A percentile compares a stretch with the other conserved stretches of the same genome.
These are phyloP conservation scores for Russula foetens DNA, from an alignment of 768 basidiomycete species.

Conservation along the genomic window DNA sequence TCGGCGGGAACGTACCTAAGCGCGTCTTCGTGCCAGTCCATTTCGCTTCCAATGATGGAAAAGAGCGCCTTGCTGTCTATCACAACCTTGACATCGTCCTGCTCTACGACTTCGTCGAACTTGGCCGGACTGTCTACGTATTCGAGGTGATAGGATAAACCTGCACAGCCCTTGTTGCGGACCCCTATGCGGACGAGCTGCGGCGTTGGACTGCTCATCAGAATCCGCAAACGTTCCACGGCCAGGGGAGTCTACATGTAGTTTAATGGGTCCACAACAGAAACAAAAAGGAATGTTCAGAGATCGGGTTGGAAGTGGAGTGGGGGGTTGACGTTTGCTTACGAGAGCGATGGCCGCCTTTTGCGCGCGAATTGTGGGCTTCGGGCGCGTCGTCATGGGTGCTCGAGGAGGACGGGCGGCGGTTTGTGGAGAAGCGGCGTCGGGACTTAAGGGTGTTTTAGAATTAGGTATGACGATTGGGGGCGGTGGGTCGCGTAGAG, in stretches of 20 bases:
- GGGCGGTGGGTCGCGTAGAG: constrained; percentile 41
- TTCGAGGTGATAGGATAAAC: constrained; percentile 83
- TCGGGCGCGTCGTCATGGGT: constrained; percentile 54
- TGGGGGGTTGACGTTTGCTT: not conserved
- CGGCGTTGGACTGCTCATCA: constrained; percentile 77
- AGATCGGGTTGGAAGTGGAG: not conserved
- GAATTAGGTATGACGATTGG: constrained; percentile 42
- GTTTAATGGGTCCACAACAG: not conserved
- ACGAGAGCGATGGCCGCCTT: constrained; percentile 78
- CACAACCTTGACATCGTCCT: constrained; percentile 88
- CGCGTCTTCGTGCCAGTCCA: constrained; percentile 96
- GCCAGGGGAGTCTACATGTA: constrained; percentile 68
- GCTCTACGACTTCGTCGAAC: constrained; percentile 95
- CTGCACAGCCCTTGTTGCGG: constrained; percentile 96
- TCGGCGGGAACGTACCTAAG: constrained; percentile 53
- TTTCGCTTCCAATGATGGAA: constrained; percentile 96
- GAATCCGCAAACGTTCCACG: constrained; percentile 57
- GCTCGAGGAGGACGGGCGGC: constrained; percentile 64
- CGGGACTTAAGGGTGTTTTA: constrained; percentile 37
- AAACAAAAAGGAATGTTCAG: not conserved
- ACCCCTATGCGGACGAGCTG: constrained; percentile 93
- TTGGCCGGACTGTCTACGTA: constrained; percentile 85
- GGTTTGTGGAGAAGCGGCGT: constrained; percentile 62
- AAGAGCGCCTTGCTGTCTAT: constrained; percentile 97
- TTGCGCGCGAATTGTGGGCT: constrained; percentile 57